Conservation (phyloP, 78 protist species). For the Speleostelium caveatum region DNA sequence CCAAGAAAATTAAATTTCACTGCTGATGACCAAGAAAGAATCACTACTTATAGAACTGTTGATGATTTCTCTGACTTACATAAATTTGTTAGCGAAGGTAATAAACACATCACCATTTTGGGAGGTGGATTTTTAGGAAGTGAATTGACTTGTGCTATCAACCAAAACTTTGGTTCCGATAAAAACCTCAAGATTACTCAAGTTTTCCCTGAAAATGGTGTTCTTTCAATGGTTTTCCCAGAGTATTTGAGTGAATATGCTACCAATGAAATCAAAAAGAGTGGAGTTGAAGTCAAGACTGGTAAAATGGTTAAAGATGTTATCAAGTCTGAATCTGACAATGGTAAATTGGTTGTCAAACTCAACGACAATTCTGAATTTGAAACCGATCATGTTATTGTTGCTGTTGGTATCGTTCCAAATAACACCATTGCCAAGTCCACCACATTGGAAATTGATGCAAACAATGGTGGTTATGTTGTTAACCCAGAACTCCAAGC, state of each 20-base stretch:
- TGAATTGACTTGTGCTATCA: slow-evolving; percentile 81
- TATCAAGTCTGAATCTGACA: slow-evolving; percentile 6
- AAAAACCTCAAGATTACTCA: slow-evolving; percentile 55
- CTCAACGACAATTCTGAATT: slow-evolving; percentile 29
- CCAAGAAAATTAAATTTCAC: slow-evolving; percentile 80
- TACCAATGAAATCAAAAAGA: slow-evolving; percentile 35
- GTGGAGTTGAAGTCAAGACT: slow-evolving; percentile 33
- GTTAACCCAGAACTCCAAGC: slow-evolving; percentile 90
- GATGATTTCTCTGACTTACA: slow-evolving; percentile 82
- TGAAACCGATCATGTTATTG: slow-evolving; percentile 80
- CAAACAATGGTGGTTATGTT: slow-evolving; percentile 83
- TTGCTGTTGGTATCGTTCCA: slow-evolving; percentile 84
- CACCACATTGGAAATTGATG: slow-evolving; percentile 87
- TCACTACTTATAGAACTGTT: slow-evolving; percentile 78
- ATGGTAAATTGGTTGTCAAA: slow-evolving; percentile 25
- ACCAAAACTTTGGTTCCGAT: slow-evolving; percentile 1
- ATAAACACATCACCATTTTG: slow-evolving; percentile 66
- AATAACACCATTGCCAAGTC: slow-evolving; percentile 72
- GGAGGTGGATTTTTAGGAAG: slow-evolving; percentile 95
- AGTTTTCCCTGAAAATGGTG: slow-evolving; percentile 86
- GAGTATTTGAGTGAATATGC: slow-evolving; percentile 75
- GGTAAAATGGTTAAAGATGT: slow-evolving; percentile 18
- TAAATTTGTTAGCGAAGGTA: slow-evolving; percentile 2
- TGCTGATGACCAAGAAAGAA: slow-evolving; percentile 1
- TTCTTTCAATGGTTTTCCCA: slow-evolving; percentile 52